Evolutionary conservation across 1,139 yeast species (phyloP), one percentile per base, ranked within the genome.

Genomic region (Zhuliangozyma parablackwelliae): DNA sequence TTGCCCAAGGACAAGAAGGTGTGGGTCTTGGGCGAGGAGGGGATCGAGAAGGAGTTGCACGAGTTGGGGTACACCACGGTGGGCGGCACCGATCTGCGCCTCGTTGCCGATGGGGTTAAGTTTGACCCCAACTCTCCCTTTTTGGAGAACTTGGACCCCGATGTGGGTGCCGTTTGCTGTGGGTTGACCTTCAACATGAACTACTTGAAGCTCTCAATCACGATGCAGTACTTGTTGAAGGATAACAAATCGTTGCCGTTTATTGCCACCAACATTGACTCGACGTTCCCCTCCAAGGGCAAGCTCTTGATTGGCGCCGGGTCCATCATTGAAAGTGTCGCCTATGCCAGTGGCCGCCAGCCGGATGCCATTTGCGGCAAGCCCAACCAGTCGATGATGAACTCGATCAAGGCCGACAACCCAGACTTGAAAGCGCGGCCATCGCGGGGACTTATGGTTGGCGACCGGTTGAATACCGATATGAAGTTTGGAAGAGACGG

Each of bases 381-480:
- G 57, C 98, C 98, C 12, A 81, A 83, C 40, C 80, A 77, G 48
- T 82, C 84, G 36, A 90, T 92, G 97, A 77, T 92, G 82, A 86
- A 88, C 54, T 82, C 95, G 21, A 86, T 92, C 55, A 78, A 82
- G 45, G 85, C 87, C 7, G 82, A 81, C 35, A 75, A 79, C 51
- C 66, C 64, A 0, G 61, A 55, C 1, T 54, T 70, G 36, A 56
- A 61, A 20, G 64, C 78, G 29, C 78, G 79, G 42, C 82, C 87
- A 29, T 53, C 65, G 10, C 72, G 77, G 40, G 84, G 96, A 7
- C 74, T 92, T 47, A 92, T 92, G 97, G 78, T 92, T 45, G 99
- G 99, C 24, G 99, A 92, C 59, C 74, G 98, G 45, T 70, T 92
- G 43, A 90, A 92, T 57, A 92, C 99, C 1, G 99, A 92, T 53